These are phyloP conservation scores for Colletotrichum echinochloae DNA, from an alignment of 2,329 filamentous ascomycete genomes.

Conservation along the genomic window DNA sequence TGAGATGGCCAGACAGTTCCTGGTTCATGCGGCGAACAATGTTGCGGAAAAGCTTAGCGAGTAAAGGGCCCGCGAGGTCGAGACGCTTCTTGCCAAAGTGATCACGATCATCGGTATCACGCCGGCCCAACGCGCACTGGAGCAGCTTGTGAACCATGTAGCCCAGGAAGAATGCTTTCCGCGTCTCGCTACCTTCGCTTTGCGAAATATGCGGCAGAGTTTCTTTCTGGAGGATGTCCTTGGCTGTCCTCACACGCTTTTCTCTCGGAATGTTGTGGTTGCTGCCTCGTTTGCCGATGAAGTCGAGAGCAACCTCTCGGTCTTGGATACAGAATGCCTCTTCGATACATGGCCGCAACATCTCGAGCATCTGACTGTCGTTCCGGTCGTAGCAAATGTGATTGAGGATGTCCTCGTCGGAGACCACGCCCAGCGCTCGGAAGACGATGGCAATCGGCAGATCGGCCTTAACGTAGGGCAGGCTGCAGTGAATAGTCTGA, in stretches of 20 bases:
- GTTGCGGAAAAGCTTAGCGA: slow-evolving; percentile 95
- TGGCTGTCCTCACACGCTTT: slow-evolving; percentile 90
- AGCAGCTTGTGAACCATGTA: slow-evolving; percentile 99
- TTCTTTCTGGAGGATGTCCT: slow-evolving; percentile 97
- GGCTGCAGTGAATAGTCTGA: slow-evolving; percentile 87
- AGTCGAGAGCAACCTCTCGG: slow-evolving; percentile 92
- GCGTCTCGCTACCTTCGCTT: slow-evolving; percentile 90
- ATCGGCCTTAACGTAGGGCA: slow-evolving; percentile 94
- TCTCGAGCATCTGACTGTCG: slow-evolving; percentile 97
- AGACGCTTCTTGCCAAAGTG: slow-evolving; percentile 99
- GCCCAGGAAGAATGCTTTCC: slow-evolving; percentile 97
- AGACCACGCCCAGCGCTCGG: slow-evolving; percentile 93
- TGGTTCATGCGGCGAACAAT: slow-evolving; percentile 92
- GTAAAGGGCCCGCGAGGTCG: slow-evolving; percentile 91
- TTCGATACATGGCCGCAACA: slow-evolving; percentile 96
- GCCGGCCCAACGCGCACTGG: slow-evolving; percentile 91
- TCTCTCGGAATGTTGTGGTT: slow-evolving; percentile 73
- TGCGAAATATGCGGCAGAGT: slow-evolving; percentile 97
- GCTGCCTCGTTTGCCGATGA: slow-evolving; percentile 91
- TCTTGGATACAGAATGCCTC: slow-evolving; percentile 98
- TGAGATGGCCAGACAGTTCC: slow-evolving; percentile 90
- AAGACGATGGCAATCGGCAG: slow-evolving; percentile 96
- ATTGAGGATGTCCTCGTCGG: slow-evolving; percentile 97
- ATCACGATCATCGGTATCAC: slow-evolving; percentile 96
- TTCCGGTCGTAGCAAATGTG: slow-evolving; percentile 97